Base-by-base conservation (phyloP, 2,329 filamentous ascomycete species). In the Monilinia vaccinii-corymbosi region DNA sequence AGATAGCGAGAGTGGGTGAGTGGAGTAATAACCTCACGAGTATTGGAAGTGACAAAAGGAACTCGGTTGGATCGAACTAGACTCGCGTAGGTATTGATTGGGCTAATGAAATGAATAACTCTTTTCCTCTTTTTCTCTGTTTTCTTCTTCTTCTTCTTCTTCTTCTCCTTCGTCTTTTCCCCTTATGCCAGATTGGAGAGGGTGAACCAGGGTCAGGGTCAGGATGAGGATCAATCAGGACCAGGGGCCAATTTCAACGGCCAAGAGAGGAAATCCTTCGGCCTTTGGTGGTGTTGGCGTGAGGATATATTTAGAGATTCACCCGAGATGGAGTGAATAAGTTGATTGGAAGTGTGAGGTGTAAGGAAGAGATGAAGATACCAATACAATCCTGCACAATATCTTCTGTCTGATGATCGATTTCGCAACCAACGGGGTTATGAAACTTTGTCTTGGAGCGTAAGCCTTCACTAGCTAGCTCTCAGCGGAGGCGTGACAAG, bases 161-260 rank as follows among this genome's bases (percentile, higher is more conserved):
- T n/a, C n/a, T n/a, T n/a, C n/a, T n/a, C n/a, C 16, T 44, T 51
- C 34, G 36, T 55, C 11, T 31, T 21, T 8, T 49, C 25, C 25
- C 25, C 25, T 28, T 28, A 6, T 28, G 25, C 25, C 25, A 28
- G 25, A 28, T 28, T 28, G 25, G 25, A 42, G 25, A 13, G 45
- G 45, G 56, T 58, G 36, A 36, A 25, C 56, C 56, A 32, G 18
- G 56, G 46, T 36, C 34, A 36, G 47, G 51, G 36, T 34, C 44
- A 18, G 18, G 38, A 40, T 9, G 46, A 51, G 46, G 56, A 50
- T n/a, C n/a, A n/a, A n/a, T n/a, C n/a, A n/a, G n/a, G n/a, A 58
- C 36, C 47, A 58, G 47, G 56, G 44, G 52, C 47, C 34, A 58
- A 58, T 42, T 44, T 58, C 11, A 44, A 58, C 36, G 56, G 56